Evolutionary conservation across 2,329 filamentous ascomycete species (phyloP), one percentile per base, ranked within the genome.

Genomic region (Fusarium nisikadoi): DNA sequence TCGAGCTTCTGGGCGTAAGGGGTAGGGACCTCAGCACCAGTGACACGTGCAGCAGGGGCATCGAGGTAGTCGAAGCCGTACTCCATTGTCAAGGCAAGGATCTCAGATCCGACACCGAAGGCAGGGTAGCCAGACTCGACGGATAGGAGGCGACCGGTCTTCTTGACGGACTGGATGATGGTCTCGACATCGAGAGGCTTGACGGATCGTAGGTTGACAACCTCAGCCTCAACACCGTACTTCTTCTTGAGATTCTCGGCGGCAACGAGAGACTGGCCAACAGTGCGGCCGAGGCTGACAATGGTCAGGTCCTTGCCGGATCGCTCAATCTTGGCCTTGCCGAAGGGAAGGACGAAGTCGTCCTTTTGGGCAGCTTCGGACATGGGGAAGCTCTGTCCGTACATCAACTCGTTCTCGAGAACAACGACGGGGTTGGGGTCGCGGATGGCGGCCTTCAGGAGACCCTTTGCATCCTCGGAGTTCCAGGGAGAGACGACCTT

Each of bases 301-400:
- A 99, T 94, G 80, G 96, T 99, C 76, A 99, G 86, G 82, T 99
- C 96, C 86, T 95, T 98, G 84, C 96, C 96, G 70, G 91, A 87
- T 79, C 96, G 95, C 88, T 99, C 96, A 80, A 99, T 93, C 91
- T 99, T 99, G 84, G 96, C 96, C 89, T 99, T 99, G 83, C 96
- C 96, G 82, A 99, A 94, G 76, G 96, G 96, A 77, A 99, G 85
- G 78, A 99, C 95, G 79, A 98, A 99, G 85, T 99, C 96, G 82
- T 94, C 92, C 85, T 93, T 95, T 85, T 98, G 96, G 67, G 94
- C 95, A 69, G 93, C 95, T 85, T 96, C 95, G 80, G 94, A 97
- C 94, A 99, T 97, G 79, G 94, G 94, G 90, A 99, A 99, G 54
- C 89, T 85, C 83, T 97, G 92, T 82, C 95, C 95, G 87, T 99